Evolutionary conservation across 371 early-diverging fungal genomes (phyloP), one percentile per base, ranked within the genome.

Genomic region (Conidiobolus incongruus): DNA sequence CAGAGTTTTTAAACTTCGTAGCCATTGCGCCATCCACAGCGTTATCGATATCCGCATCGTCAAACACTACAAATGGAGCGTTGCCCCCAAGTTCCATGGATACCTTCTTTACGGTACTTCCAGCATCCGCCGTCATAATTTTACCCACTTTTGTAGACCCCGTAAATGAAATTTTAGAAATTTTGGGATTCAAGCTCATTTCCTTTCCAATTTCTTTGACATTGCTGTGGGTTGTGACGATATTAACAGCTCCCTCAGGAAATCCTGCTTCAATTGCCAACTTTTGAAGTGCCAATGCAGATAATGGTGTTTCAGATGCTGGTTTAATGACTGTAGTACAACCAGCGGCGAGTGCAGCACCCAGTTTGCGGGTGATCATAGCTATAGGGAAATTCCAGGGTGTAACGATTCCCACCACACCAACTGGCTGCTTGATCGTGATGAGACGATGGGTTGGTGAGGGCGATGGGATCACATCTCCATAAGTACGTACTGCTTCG

Each of bases 351-450:
- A 34, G 34, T 11, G 80, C 80, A n/a, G 81, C 77, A 33, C 73
- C 75, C 4, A 75, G 63, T 52, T 91, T 91, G 44, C 91, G 73
- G 0, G 88, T 77, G 8, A 85, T 66, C 89, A 91, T 88, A 16
- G 92, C 92, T 49, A 55, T 68, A 12, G 90, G 92, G 55, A 91
- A 91, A 52, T 91, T 91, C 82, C 85, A 91, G 13, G 92, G 92
- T 3, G 89, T 87, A 33, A 91, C 74, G 23, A 86, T 59, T 20
- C 78, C 81, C 7, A 69, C 77, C 13, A 84, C 82, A 40, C 92
- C 92, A 15, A 88, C 64, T 1, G 92, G 85, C 52, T 85, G 83
- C 46, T 72, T 70, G 45, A 82, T 62, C 16, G 76, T 67, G 30
- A 86, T 31, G 46, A 72, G 61, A 3, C 82, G 72, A 36, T 73